Evolutionary conservation across 768 basidiomycete genomes (phyloP).

Genomic region (Mycena epipterygia): DNA sequence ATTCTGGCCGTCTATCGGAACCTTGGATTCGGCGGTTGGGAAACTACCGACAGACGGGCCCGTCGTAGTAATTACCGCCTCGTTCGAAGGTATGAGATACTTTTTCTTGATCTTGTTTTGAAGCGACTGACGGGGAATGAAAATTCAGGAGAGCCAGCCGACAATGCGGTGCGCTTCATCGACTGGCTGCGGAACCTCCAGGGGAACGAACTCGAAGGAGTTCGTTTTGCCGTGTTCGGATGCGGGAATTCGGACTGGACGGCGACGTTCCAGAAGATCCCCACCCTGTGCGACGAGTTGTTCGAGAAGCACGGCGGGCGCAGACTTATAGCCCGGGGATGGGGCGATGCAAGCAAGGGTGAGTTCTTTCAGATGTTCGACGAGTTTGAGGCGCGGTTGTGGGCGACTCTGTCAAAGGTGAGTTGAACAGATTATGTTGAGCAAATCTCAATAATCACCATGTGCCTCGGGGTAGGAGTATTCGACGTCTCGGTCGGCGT

Average conservation of each 20-base stretch:
- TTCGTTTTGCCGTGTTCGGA: neutral
- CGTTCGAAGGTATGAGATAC: constrained; percentile 59
- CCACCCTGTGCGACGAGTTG: neutral
- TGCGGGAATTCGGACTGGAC: neutral
- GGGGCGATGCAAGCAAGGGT: neutral
- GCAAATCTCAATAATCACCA: too few relatives aligned
- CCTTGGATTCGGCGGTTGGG: constrained; percentile 54
- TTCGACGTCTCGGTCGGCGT: neutral
- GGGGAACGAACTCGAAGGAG: too few relatives aligned
- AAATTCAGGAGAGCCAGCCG: too few relatives aligned
- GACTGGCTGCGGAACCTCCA: too few relatives aligned
- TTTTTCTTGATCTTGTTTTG: too few relatives aligned
- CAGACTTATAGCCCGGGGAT: neutral
- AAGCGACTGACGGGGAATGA: too few relatives aligned
- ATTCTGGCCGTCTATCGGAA: constrained; percentile 52
- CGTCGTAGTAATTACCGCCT: constrained; percentile 60
- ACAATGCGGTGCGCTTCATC: too few relatives aligned
- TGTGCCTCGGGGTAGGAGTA: neutral
- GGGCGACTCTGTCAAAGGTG: neutral
- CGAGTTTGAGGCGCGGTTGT: neutral
- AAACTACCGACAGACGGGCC: constrained; percentile 58
- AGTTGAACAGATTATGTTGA: too few relatives aligned
- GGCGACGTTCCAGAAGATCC: neutral
- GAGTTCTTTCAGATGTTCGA: neutral
- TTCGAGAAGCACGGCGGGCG: neutral